phyloP scores from a whole-genome alignment of 306 rosid species.

The Dryas alaskensis region DNA sequence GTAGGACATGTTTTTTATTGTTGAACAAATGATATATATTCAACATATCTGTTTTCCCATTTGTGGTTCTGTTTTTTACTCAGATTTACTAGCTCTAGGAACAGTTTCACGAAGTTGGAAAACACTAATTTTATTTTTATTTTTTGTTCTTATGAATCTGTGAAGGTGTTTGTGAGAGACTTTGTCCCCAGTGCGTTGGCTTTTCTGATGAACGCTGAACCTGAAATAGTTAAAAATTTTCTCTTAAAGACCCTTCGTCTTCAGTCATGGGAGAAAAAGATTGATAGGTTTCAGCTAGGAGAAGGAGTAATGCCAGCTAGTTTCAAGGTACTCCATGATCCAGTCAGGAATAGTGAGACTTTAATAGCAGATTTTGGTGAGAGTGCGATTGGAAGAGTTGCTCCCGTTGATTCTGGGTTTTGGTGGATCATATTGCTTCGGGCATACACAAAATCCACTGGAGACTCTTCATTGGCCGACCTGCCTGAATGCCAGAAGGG shows the following conservation, averaged over 20 bases:
- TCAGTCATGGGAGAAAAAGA: conserved; percentile 93
- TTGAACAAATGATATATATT: neutral
- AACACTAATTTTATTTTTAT: conserved; percentile 19
- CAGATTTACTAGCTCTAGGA: neutral
- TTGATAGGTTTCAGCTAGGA: conserved; percentile 80
- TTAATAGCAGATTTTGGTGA: conserved; percentile 90
- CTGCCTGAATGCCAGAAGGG: conserved; percentile 93
- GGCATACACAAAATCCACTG: conserved; percentile 86
- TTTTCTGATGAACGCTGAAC: conserved; percentile 79
- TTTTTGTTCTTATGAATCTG: conserved; percentile 11
- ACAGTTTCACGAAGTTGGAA: neutral
- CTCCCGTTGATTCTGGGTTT: conserved; percentile 96
- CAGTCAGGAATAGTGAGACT: conserved; percentile 64
- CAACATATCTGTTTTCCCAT: neutral
- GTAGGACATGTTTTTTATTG: neutral
- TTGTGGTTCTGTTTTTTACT: neutral
- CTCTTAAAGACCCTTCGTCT: conserved; percentile 81
- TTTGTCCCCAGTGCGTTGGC: conserved; percentile 88
- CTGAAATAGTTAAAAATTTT: conserved; percentile 75
- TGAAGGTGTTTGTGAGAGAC: conserved; percentile 89
- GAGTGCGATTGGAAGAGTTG: conserved; percentile 97
- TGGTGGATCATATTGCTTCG: conserved; percentile 98
- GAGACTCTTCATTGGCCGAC: conserved; percentile 83
- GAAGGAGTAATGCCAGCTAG: conserved; percentile 99
- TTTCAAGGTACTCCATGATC: conserved; percentile 85